phyloP scores from a whole-genome alignment of 163 green algal genomes.

The Trebouxia gelatinosa region DNA sequence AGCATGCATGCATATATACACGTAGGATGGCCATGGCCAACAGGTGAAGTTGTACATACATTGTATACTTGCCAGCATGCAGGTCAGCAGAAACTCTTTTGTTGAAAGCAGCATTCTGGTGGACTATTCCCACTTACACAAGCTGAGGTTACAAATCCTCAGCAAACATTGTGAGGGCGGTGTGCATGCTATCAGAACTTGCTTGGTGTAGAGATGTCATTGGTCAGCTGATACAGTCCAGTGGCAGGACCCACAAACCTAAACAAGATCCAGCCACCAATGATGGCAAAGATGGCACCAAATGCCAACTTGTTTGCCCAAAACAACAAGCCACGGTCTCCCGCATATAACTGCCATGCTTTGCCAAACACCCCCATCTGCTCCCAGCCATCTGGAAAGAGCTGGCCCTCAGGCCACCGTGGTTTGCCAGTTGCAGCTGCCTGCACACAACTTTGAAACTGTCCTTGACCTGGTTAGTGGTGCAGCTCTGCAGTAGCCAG shows the following conservation, averaged over 20 bases:
- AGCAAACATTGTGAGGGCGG: too few species aligned
- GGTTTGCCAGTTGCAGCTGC: slow-evolving; percentile 1
- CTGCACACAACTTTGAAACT: neutral
- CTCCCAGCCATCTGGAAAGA: slow-evolving; percentile 75
- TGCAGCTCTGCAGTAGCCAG: neutral
- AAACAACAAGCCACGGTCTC: slow-evolving; percentile 72
- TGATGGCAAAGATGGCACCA: slow-evolving; percentile 52
- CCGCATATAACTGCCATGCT: slow-evolving; percentile 63
- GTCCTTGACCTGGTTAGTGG: neutral
- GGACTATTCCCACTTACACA: too few species aligned
- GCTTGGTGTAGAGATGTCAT: slow-evolving; percentile 44
- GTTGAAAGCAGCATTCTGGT: too few species aligned
- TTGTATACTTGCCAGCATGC: too few species aligned
- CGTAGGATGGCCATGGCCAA: too few species aligned
- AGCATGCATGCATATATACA: too few species aligned
- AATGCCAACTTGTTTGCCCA: slow-evolving; percentile 69
- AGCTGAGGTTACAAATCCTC: too few species aligned
- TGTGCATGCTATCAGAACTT: too few species aligned
- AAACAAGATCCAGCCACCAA: slow-evolving; percentile 75
- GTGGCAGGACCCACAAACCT: slow-evolving; percentile 75
- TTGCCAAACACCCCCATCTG: slow-evolving; percentile 59
- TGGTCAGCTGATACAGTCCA: slow-evolving; percentile 70
- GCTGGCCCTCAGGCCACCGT: slow-evolving; percentile 67
- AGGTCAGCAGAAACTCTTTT: too few species aligned
- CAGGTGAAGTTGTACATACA: too few species aligned